phyloP scores from a whole-genome alignment of 345 rosid genomes.

The Arabidopsis suecica region DNA sequence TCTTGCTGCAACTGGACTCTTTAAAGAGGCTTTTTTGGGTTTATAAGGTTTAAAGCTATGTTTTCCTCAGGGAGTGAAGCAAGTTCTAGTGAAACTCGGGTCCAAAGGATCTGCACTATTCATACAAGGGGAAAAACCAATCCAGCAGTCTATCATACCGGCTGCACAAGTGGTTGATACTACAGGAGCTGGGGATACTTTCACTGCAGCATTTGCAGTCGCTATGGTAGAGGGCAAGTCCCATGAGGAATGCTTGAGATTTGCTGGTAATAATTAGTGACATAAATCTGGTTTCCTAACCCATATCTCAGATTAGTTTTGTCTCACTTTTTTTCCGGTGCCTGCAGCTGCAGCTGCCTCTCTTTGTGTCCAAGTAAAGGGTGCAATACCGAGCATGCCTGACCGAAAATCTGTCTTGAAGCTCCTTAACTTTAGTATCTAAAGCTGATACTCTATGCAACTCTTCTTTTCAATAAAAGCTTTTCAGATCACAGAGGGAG shows the following conservation, averaged over 20 bases:
- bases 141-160: slow-evolving; percentile 71
- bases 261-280: slow-evolving; percentile 68
- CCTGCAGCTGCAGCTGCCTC: slow-evolving; percentile 94
- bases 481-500: slow-evolving; percentile 21
- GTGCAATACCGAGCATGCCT: slow-evolving; percentile 97
- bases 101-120: slow-evolving; percentile 85
- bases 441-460: not conserved
- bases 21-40: not conserved
- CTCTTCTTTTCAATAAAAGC: slow-evolving; percentile 15
- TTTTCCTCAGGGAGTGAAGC: slow-evolving; percentile 73
- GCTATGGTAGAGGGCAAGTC: slow-evolving; percentile 87
- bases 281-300: slow-evolving; percentile 4
- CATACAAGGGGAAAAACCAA: slow-evolving; percentile 70
- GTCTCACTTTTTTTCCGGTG: slow-evolving; percentile 7
- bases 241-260: slow-evolving; percentile 74
- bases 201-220: slow-evolving; percentile 95
- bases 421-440: slow-evolving; percentile 55
- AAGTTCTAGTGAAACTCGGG: slow-evolving; percentile 92
- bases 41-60: slow-evolving; percentile 28
- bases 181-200: slow-evolving; percentile 99
- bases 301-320: not conserved
- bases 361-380: slow-evolving; percentile 92
- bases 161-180: slow-evolving; percentile 83
- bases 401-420: slow-evolving; percentile 64
- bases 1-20: not conserved